Conservation (phyloP, 768 basidiomycete genomes). For the Mycena maculata region DNA sequence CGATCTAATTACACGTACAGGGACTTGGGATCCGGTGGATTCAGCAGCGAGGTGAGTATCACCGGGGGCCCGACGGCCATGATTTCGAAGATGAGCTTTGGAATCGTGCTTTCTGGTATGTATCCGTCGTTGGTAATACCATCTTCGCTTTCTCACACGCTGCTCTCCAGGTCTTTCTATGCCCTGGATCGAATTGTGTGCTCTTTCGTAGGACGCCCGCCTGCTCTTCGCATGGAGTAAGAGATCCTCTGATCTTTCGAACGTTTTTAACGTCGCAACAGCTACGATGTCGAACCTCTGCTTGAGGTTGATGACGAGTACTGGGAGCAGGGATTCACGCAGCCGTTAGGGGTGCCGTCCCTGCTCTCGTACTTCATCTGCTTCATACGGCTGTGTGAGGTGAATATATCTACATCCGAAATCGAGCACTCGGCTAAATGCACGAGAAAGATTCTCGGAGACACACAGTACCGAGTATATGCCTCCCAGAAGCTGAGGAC, state of each 20-base stretch:
- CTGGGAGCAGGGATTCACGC: conserved; percentile 62
- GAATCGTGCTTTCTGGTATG: conserved; percentile 57
- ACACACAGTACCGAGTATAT: conserved; percentile 40
- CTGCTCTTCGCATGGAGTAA: conserved; percentile 63
- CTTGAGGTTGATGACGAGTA: conserved; percentile 69
- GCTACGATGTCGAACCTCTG: conserved; percentile 65
- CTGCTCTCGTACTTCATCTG: conserved; percentile 52
- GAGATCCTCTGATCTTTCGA: conserved; percentile 32
- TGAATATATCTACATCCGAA: conserved; percentile 37
- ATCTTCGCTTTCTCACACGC: not conserved
- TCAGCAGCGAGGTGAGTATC: conserved; percentile 66
- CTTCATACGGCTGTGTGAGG: conserved; percentile 53
- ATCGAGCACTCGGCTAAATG: not conserved
- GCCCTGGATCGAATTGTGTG: conserved; percentile 45
- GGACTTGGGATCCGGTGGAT: conserved; percentile 61
- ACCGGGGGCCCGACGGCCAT: conserved; percentile 45
- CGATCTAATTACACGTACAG: not conserved
- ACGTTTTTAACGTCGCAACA: conserved; percentile 30
- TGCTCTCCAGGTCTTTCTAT: conserved; percentile 46
- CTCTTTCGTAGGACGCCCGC: conserved; percentile 60
- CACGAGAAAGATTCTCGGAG: conserved; percentile 12
- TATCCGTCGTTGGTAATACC: not conserved
- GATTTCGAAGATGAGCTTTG: conserved; percentile 61
- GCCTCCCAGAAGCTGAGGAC: conserved; percentile 51
- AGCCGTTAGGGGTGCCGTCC: conserved; percentile 55